Percentiles rank a stretch among this genome's conserved stretches.
Evolutionary conservation across 1,284 basidiomycete genomes (phyloP).

Genomic region (Cryptococcus maquisensis): DNA sequence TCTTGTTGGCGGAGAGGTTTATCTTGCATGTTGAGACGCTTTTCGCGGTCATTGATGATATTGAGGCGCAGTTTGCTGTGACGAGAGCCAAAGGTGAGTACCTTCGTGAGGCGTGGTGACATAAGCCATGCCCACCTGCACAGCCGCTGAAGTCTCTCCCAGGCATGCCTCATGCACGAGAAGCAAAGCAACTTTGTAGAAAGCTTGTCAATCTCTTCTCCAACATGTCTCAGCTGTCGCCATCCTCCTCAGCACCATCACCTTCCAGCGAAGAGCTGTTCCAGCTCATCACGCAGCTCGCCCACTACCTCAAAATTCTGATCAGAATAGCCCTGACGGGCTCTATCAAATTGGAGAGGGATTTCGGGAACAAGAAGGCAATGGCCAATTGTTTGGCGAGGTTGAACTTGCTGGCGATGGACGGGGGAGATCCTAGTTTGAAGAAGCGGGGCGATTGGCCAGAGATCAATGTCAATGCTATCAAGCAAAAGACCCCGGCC

Average conservation of each 20-base stretch:
- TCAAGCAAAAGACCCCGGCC: neutral
- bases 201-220: conserved; percentile 99
- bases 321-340: conserved; percentile 97
- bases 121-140: neutral
- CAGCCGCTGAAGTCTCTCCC: neutral
- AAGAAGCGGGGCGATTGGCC: conserved; percentile 50
- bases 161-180: conserved; percentile 97
- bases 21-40: conserved; percentile 97
- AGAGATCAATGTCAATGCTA: conserved; percentile 10
- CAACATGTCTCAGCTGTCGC: conserved; percentile 63
- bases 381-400: conserved; percentile 88
- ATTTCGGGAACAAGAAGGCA: conserved; percentile 73
- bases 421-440: conserved; percentile 74
- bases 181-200: conserved; percentile 96
- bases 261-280: conserved; percentile 92
- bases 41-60: conserved; percentile 94
- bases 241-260: conserved; percentile 24
- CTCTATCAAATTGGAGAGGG: conserved; percentile 89
- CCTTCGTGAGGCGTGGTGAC: neutral
- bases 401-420: conserved; percentile 82
- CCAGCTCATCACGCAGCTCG: conserved; percentile 95
- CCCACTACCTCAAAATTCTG: conserved; percentile 98
- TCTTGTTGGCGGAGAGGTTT: conserved; percentile 97
- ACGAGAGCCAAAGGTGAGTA: conserved; percentile 76
- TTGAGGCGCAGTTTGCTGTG: conserved; percentile 82